These are phyloP conservation scores for Oidium heveae DNA, from an alignment of 2,329 filamentous ascomycete species.

Conservation along the genomic window DNA sequence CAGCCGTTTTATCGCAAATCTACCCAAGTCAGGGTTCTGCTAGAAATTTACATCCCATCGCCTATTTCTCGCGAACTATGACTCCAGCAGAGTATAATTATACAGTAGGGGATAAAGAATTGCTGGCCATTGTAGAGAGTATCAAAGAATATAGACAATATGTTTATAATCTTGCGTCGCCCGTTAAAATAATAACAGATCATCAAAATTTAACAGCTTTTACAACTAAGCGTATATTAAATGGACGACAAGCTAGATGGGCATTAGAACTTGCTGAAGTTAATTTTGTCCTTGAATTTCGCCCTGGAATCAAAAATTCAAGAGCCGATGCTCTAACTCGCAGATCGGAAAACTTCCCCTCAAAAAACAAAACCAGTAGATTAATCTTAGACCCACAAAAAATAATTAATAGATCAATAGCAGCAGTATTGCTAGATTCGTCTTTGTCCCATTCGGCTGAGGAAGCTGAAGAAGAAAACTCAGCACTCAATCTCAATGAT, in stretches of 20 bases:
- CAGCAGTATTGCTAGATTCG: background rate
- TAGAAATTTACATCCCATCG: background rate
- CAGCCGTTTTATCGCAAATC: background rate
- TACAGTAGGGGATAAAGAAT: background rate
- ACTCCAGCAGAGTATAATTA: background rate
- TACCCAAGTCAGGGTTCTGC: no score
- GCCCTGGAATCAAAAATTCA: background rate
- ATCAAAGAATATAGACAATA: background rate
- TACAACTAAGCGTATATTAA: background rate
- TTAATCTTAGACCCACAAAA: background rate
- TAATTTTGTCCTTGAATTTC: background rate
- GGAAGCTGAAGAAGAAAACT: background rate
- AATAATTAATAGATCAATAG: background rate
- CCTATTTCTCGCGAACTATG: no score
- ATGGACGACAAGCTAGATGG: background rate
- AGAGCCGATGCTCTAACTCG: background rate
- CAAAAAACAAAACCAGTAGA: background rate
- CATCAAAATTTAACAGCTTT: background rate
- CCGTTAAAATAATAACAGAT: background rate
- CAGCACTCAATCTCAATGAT: background rate
- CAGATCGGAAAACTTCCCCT: background rate
- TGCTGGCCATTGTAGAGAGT: background rate
- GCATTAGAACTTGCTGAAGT: background rate
- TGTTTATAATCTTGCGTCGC: background rate
- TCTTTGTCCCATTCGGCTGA: background rate